Conservation (phyloP, 305 asterid genomes). For the Fraxinus xanthoxyloides region DNA sequence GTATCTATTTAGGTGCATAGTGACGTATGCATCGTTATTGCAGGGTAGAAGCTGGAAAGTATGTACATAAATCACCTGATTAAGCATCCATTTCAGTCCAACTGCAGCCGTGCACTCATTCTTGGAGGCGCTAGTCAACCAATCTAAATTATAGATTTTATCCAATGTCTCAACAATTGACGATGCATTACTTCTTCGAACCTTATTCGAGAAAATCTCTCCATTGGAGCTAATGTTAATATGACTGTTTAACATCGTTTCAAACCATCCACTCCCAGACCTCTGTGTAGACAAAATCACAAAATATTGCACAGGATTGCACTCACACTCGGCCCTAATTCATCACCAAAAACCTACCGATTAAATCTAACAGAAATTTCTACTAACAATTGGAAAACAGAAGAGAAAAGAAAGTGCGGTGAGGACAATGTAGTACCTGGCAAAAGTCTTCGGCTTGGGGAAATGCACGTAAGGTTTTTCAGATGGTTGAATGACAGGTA, state of each 20-base stretch:
- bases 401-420: not conserved
- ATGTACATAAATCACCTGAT: conserved; percentile 46
- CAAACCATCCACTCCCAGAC: conserved; percentile 99
- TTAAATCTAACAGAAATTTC: not conserved
- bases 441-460: conserved; percentile 74
- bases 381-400: not conserved
- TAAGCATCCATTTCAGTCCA: conserved; percentile 75
- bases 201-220: conserved; percentile 85
- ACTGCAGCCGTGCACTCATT: conserved; percentile 69
- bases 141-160: conserved; percentile 52
- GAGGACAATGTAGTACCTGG: conserved; percentile 45
- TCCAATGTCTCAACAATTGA: conserved; percentile 66
- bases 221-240: conserved; percentile 88
- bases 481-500: conserved; percentile 44
- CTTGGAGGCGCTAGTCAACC: conserved; percentile 64
- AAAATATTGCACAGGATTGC: conserved; percentile 82
- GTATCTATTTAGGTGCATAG: not conserved
- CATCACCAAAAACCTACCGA: conserved; percentile 17
- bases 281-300: conserved; percentile 88
- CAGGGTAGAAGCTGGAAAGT: not conserved
- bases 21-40: not conserved
- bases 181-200: conserved; percentile 62
- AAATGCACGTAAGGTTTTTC: conserved; percentile 67
- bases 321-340: conserved; percentile 64
- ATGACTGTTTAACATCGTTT: conserved; percentile 85